These are phyloP conservation scores for Ustilago shanxiensis DNA, from an alignment of 1,284 basidiomycete genomes.

Conservation along the genomic window DNA sequence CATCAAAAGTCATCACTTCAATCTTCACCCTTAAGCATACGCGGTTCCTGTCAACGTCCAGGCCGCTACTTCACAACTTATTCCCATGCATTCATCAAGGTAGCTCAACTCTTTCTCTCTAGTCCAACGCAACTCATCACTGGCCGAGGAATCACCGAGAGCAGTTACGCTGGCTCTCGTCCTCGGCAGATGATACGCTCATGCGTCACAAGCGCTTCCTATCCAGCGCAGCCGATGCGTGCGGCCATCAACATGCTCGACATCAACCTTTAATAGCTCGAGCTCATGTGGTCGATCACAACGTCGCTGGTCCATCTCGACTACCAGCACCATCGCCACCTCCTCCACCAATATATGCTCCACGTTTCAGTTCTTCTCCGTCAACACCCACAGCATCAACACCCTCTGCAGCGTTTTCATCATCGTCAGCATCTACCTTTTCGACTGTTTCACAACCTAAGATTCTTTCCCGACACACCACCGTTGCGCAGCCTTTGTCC, in stretches of 20 bases:
- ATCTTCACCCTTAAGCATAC: no score
- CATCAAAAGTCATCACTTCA: conserved; percentile 4
- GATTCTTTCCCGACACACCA: neutral
- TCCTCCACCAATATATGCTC: conserved; percentile 35
- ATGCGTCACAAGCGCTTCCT: conserved; percentile 49
- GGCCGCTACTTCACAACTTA: conserved; percentile 1
- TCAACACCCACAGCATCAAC: conserved; percentile 4
- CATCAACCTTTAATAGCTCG: conserved; percentile 10
- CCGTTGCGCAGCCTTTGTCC: neutral
- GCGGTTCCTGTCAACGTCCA: conserved; percentile 9
- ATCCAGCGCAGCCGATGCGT: conserved; percentile 38
- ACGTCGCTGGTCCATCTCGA: conserved; percentile 35
- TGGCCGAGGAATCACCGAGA: conserved; percentile 25
- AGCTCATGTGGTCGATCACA: conserved; percentile 10
- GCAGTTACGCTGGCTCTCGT: conserved; percentile 28
- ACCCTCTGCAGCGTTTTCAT: conserved; percentile 3
- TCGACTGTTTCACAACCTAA: neutral
- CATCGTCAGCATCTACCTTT: neutral
- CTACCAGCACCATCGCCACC: conserved; percentile 21
- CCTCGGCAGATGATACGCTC: conserved; percentile 45
- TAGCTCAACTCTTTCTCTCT: conserved; percentile 14
- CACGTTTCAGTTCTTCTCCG: neutral
- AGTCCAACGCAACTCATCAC: conserved; percentile 18
- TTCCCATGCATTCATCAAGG: conserved; percentile 27
- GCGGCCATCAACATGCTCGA: conserved; percentile 7